Conservation (phyloP, 805 yeast genomes). For the Barnettozyma salicaria region DNA sequence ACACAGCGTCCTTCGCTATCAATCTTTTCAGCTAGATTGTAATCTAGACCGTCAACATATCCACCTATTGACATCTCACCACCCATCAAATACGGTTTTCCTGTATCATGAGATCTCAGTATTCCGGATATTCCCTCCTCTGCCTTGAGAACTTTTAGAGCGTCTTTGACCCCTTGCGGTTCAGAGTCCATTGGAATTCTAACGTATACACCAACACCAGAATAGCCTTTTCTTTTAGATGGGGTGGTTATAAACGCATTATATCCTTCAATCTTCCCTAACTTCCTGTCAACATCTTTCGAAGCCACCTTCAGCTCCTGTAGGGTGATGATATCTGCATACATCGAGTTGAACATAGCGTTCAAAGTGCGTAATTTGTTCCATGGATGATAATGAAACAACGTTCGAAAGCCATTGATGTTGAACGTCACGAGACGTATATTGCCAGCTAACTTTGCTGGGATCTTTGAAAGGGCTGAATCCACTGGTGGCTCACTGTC, state of each 20-base stretch:
- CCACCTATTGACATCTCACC: slow-evolving; percentile 55
- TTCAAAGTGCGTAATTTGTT: slow-evolving; percentile 35
- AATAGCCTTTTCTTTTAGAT: slow-evolving; percentile 65
- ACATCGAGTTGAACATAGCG: slow-evolving; percentile 44
- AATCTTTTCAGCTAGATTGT: slow-evolving; percentile 36
- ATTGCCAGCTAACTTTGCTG: not conserved
- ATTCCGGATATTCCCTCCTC: slow-evolving; percentile 91
- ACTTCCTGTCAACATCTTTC: slow-evolving; percentile 38
- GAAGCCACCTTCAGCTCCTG: slow-evolving; percentile 77
- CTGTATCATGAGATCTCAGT: slow-evolving; percentile 23
- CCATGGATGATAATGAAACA: slow-evolving; percentile 85
- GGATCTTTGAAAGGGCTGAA: slow-evolving; percentile 1
- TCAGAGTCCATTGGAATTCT: slow-evolving; percentile 45
- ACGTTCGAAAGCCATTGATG: slow-evolving; percentile 76
- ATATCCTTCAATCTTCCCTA: slow-evolving; percentile 52
- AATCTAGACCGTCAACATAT: slow-evolving; percentile 41
- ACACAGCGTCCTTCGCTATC: slow-evolving; percentile 87
- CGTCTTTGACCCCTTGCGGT: slow-evolving; percentile 27
- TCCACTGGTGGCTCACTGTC: no score
- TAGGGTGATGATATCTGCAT: slow-evolving; percentile 74
- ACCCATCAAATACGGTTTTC: slow-evolving; percentile 17
- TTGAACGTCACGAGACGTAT: slow-evolving; percentile 54
- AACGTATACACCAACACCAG: slow-evolving; percentile 86
- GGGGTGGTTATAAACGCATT: slow-evolving; percentile 69
- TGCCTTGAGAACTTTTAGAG: slow-evolving; percentile 57